Conservation (phyloP, 768 basidiomycete genomes). For the Lentinus brumalis region DNA sequence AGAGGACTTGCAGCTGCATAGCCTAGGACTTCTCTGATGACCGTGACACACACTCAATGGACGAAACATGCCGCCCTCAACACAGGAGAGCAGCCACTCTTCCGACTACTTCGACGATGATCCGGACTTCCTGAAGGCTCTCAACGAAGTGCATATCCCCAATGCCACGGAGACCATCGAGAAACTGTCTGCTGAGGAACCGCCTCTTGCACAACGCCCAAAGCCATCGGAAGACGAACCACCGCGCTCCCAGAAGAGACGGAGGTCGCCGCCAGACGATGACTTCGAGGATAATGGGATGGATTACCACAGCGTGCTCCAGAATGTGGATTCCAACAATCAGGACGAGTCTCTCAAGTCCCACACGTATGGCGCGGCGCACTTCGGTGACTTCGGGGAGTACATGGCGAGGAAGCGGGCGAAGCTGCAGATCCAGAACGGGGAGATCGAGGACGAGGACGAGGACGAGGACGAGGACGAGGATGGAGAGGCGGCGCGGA, state of each 20-base stretch:
- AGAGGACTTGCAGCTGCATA: no score
- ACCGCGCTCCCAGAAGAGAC: slow-evolving; percentile 42
- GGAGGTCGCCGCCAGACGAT: slow-evolving; percentile 41
- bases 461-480: slow-evolving; percentile 25
- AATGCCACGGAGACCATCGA: slow-evolving; percentile 2
- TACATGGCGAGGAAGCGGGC: slow-evolving; percentile 91
- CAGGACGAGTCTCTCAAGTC: slow-evolving; percentile 20
- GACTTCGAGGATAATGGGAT: slow-evolving; percentile 35
- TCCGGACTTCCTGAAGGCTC: slow-evolving; percentile 51
- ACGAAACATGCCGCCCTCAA: slow-evolving; percentile 6
- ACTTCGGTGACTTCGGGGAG: slow-evolving; percentile 82
- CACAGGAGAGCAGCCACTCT: slow-evolving; percentile 34
- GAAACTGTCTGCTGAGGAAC: neutral
- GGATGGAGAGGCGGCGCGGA: slow-evolving; percentile 28
- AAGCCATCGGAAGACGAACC: slow-evolving; percentile 35
- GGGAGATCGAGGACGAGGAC: slow-evolving; percentile 34
- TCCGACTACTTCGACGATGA: slow-evolving; percentile 63
- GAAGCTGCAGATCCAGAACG: slow-evolving; percentile 85
- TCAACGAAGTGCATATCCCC: slow-evolving; percentile 43
- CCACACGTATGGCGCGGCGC: slow-evolving; percentile 70
- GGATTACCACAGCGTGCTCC: slow-evolving; percentile 12
- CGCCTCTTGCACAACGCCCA: slow-evolving; percentile 17
- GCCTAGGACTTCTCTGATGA: neutral
- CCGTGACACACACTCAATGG: neutral
- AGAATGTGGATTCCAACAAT: slow-evolving; percentile 13